Evolutionary conservation across 140 eudicot species (phyloP).

Genomic region (Cichorium intybus): DNA sequence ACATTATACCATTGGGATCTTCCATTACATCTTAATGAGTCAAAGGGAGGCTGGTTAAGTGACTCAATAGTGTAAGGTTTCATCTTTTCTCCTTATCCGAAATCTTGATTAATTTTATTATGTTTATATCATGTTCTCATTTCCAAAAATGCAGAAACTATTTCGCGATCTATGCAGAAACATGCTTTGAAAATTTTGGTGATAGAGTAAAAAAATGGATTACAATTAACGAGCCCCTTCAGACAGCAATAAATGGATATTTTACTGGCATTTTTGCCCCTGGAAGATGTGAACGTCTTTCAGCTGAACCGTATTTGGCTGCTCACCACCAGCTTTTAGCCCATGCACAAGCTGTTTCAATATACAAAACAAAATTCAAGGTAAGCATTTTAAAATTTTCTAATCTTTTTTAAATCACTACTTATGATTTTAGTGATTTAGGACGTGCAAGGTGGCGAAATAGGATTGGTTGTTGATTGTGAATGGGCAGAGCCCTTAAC

Average conservation of each 20-base stretch:
- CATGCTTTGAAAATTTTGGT: conserved; percentile 71
- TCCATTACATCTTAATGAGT: conserved; percentile 64
- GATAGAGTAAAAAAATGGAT: conserved; percentile 87
- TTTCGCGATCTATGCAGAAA: conserved; percentile 76
- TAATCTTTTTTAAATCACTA: neutral
- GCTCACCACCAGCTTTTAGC: conserved; percentile 84
- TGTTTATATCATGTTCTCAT: neutral
- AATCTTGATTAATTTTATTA: neutral
- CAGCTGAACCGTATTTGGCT: conserved; percentile 66
- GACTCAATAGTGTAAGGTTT: conserved; percentile 67
- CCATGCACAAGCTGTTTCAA: conserved; percentile 80
- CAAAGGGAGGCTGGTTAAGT: conserved; percentile 69
- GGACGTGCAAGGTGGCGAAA: conserved; percentile 72
- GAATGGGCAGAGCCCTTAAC: conserved; percentile 83
- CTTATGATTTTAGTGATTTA: conserved; percentile 18
- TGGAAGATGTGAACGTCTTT: conserved; percentile 56
- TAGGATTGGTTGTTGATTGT: conserved; percentile 75
- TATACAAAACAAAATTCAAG: conserved; percentile 61
- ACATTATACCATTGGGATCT: conserved; percentile 92
- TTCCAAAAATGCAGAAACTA: conserved; percentile 54
- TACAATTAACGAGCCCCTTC: conserved; percentile 82
- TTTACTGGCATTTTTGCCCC: conserved; percentile 68
- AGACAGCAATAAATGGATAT: conserved; percentile 71
- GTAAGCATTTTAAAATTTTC: conserved; percentile 18
- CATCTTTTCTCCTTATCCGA: conserved; percentile 2